Evolutionary conservation across 768 basidiomycete genomes (phyloP).

Genomic region (Sarcodon sp.): DNA sequence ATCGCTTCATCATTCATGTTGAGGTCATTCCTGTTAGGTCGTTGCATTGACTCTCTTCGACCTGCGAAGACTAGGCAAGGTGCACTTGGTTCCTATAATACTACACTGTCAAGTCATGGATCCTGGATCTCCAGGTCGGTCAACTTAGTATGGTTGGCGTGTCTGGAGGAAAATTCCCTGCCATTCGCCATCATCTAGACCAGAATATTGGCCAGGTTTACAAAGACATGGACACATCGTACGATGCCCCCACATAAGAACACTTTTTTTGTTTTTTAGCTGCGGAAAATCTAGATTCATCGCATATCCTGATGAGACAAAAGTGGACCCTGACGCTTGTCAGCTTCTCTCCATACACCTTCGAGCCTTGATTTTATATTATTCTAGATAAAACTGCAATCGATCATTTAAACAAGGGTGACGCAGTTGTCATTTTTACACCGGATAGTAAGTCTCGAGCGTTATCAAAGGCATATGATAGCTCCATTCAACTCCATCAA

Average conservation of each 20-base stretch:
- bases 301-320: conserved; percentile 60
- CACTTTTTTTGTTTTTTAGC: not conserved
- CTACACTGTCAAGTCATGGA: conserved; percentile 3
- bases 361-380: conserved; percentile 1
- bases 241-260: conserved; percentile 14
- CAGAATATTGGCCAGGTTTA: conserved; percentile 78
- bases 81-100: conserved; percentile 10
- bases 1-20: not conserved
- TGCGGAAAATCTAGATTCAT: conserved; percentile 41
- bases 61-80: conserved; percentile 76
- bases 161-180: conserved; percentile 80
- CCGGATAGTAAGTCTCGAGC: conserved; percentile 56
- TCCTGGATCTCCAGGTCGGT: conserved; percentile 34
- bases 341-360: conserved; percentile 16
- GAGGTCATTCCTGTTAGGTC: conserved; percentile 34
- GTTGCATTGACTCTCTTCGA: conserved; percentile 87
- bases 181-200: conserved; percentile 66
- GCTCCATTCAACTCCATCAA: conserved; percentile 15
- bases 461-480: not conserved
- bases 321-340: conserved; percentile 75
- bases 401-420: conserved; percentile 61
- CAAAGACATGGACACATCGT: conserved; percentile 80
- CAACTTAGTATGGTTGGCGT: conserved; percentile 82
- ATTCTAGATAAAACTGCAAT: conserved; percentile 68
- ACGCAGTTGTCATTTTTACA: conserved; percentile 89